Base-by-base conservation (phyloP, 2,329 filamentous ascomycete genomes). In the Aurifilum marmelostoma region DNA sequence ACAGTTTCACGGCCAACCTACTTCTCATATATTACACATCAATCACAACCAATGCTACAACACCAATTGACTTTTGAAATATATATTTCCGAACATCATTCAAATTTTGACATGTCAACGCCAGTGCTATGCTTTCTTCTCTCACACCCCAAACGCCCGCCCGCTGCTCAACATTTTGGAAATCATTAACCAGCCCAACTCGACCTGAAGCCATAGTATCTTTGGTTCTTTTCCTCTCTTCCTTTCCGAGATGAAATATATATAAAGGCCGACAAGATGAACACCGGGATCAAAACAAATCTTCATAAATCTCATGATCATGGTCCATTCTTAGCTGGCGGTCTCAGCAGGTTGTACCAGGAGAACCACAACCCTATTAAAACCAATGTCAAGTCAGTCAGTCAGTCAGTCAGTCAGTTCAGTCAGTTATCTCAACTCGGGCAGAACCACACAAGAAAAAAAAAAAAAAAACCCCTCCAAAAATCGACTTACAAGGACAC, bases 401-500 rank as follows among this genome's bases (percentile, higher is more conserved):
- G 56, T 21, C 56, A 32, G 6, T 32, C 16, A 37, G 8, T 39
- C 9, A 39, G 11, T 12, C 11, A 39, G 5, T 9, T 29, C 3
- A 34, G 34, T n/a, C n/a, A n/a, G n/a, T n/a, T n/a, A n/a, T n/a
- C n/a, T n/a, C n/a, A n/a, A n/a, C n/a, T n/a, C n/a, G n/a, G n/a
- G n/a, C n/a, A 32, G 1, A 11, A 41, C 21, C 2, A 34, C 6
- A 34, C 2, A 21, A 16, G 50, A 54, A 34, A 18, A n/a, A 34
- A 12, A 59, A 9, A 37, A 21, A 59, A 1, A 37, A 18, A 5
- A 59, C 5, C 9, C 9, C 37, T 39, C 12, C 2, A 2, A 16
- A 59, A n/a, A 0, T 39, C 21, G 9, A 58, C 64, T 47, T 50
- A 66, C 71, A 91, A 77, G 62, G 85, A 88, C 37, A 84, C 82